Base-by-base conservation (phyloP, 2,329 filamentous ascomycete species). In the Penicillium olsonii region DNA sequence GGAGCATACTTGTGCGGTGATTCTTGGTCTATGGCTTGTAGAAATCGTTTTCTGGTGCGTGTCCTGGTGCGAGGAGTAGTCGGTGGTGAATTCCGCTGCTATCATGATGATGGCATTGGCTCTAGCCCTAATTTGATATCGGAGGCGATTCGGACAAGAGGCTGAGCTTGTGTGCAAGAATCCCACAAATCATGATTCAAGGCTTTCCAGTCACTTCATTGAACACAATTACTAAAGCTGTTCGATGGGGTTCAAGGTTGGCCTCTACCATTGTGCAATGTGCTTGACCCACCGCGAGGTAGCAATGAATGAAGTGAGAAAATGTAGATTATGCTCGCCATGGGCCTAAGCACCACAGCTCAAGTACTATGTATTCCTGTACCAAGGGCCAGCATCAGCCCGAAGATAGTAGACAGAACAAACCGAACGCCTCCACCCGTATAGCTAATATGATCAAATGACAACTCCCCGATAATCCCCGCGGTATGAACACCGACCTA, bases 241-340 rank as follows among this genome's bases (percentile, higher is more conserved):
- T n/a, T n/a, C n/a, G n/a, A n/a, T n/a, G n/a, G n/a, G n/a, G n/a
- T n/a, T n/a, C n/a, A n/a, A n/a, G n/a, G n/a, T n/a, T n/a, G n/a
- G n/a, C n/a, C n/a, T n/a, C n/a, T n/a, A n/a, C n/a, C n/a, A n/a
- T n/a, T n/a, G n/a, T n/a, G n/a, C n/a, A n/a, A n/a, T n/a, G n/a
- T n/a, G n/a, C n/a, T n/a, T n/a, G n/a, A n/a, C n/a, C n/a, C n/a
- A n/a, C n/a, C n/a, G n/a, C n/a, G n/a, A n/a, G n/a, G n/a, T n/a
- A n/a, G n/a, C 1, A 63, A 51, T 9, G 78, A 71, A 60, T 81
- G 79, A 68, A 88, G 18, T 9, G 17, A 35, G 20, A 6, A 22
- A 42, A 43, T 18, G 31, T 37, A 18, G 27, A 37, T 48, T 43
- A 26, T 42, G 20, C 44, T 26, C 7, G 33, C 33, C 42, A 14